Base-by-base conservation (phyloP, 2,329 filamentous ascomycete species). In the Scytalidium sp. region DNA sequence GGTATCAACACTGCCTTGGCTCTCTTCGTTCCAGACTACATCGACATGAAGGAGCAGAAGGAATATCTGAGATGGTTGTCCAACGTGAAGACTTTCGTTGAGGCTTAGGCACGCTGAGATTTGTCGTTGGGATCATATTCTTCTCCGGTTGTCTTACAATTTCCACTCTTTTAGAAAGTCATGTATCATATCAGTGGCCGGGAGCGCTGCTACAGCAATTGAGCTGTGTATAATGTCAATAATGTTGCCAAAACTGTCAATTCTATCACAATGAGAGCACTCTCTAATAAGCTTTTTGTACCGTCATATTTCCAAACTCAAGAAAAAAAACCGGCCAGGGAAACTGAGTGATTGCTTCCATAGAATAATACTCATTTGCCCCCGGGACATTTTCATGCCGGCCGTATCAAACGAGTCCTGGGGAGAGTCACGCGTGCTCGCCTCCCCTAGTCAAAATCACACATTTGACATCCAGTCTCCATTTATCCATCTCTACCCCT, bases 31-130 rank as follows among this genome's bases (percentile, higher is more conserved):
- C 90, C 92, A 32, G 92, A 97, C 70, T 99, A 96, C 75, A 92
- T 97, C 65, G 91, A 97, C 68, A 83, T 88, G 73, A 99, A 99
- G 85, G 94, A 99, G 83, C 93, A 97, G 83, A 88, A 85, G 74
- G 94, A 99, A 80, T 99, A 99, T 72, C 75, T 95, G 54, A 75
- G 80, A 58, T 99, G 95, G 94, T 76, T 99, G 70, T 81, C 84
- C 70, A 88, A 88, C 67, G 81, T 97, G 71, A 94, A 93, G 83
- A 75, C 73, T 56, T 97, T 97, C 66, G 77, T 97, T 59, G 86
- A 88, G 67, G 84, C 84, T 53, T 90, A 75, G 55, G 44, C 50
- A 3, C 8, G 13, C 13, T 36, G 15, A 36, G 27, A 36, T 49
- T 40, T 53, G 20, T 47, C 41, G 21, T 19, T 32, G 42, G 47